Evolutionary conservation across 2,329 filamentous ascomycete species (phyloP), one percentile per base, ranked within the genome.

Genomic region (Colletotrichum sp.): DNA sequence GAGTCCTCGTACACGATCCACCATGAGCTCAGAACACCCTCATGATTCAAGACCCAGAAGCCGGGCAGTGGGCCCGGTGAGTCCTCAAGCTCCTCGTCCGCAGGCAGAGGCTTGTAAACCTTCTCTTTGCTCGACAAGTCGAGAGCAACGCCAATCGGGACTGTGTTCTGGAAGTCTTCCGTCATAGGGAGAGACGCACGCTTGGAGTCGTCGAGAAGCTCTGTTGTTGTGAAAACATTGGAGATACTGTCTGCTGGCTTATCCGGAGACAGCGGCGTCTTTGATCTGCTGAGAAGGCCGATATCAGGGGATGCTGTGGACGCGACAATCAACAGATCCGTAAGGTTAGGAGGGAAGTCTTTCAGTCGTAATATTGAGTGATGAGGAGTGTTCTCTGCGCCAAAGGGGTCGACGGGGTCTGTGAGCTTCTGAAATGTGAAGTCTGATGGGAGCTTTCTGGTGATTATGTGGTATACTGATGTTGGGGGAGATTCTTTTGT

Each of bases 1-100:
- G 96, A 96, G 57, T 98, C 95, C 44, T 94, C 92, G 85, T 98
- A 98, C 24, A 99, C 91, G 59, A 99, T 86, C 95, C 96, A 98
- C 96, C 96, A 99, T 15, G 93, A 90, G 62, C 92, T 92, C 18
- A 99, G 88, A 12, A 98, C 86, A 78, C 97, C 97, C 81, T 98
- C 95, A 79, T 98, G 93, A 76, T 98, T 99, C 18, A 99, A 88
- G 34, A 95, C 90, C 89, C 97, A 93, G 57, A 98, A 88, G 13
- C 93, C 95, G 8, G 97, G 97, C 10, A 99, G 85, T 15, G 97
- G 96, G 2, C 92, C 93, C 1, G 93, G 90, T 6, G 96, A 98
- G 80, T 96, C 91, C 36, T 94, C 90, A 63, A 98, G 92, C 81
- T 98, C 94, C 77, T 91, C 92, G 77, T 97, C 94, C 1, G 92